phyloP scores from a whole-genome alignment of 2,329 filamentous ascomycete genomes.

The Helotiales sp. region DNA sequence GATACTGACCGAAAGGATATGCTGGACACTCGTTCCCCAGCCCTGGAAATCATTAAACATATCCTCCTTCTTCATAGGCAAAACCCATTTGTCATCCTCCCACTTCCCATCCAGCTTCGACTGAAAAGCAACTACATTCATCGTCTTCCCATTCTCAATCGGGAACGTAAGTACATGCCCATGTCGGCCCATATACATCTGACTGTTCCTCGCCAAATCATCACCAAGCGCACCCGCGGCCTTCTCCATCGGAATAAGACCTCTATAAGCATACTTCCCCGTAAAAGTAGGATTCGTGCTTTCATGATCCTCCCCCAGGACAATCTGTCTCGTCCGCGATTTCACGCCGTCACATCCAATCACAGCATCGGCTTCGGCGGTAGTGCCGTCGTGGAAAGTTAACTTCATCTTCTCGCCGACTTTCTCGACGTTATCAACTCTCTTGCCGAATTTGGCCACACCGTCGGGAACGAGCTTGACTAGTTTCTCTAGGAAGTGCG shows the following conservation, averaged over 20 bases:
- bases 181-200: slow-evolving; percentile 54
- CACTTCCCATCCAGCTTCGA: slow-evolving; percentile 43
- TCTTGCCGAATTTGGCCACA: slow-evolving; percentile 44
- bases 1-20: slow-evolving; percentile 41
- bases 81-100: slow-evolving; percentile 47
- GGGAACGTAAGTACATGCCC: slow-evolving; percentile 67
- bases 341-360: slow-evolving; percentile 70
- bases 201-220: slow-evolving; percentile 53
- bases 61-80: slow-evolving; percentile 45
- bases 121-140: slow-evolving; percentile 55
- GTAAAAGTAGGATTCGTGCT: slow-evolving; percentile 50
- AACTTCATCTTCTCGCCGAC: slow-evolving; percentile 40
- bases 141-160: slow-evolving; percentile 57
- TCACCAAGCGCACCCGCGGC: slow-evolving; percentile 55
- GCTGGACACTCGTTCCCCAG: slow-evolving; percentile 46
- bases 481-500: slow-evolving; percentile 41
- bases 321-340: slow-evolving; percentile 55
- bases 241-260: slow-evolving; percentile 62
- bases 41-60: slow-evolving; percentile 46
- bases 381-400: slow-evolving; percentile 52
- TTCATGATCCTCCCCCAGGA: slow-evolving; percentile 51
- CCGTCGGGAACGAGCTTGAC: slow-evolving; percentile 47
- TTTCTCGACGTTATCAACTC: slow-evolving; percentile 42
- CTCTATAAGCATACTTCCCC: slow-evolving; percentile 65
- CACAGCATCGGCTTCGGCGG: slow-evolving; percentile 51